A percentile compares a stretch with the other conserved stretches of the same genome.
Evolutionary conservation across 2,329 filamentous ascomycete genomes (phyloP).

Genomic region (Arthrocladium fulminans): DNA sequence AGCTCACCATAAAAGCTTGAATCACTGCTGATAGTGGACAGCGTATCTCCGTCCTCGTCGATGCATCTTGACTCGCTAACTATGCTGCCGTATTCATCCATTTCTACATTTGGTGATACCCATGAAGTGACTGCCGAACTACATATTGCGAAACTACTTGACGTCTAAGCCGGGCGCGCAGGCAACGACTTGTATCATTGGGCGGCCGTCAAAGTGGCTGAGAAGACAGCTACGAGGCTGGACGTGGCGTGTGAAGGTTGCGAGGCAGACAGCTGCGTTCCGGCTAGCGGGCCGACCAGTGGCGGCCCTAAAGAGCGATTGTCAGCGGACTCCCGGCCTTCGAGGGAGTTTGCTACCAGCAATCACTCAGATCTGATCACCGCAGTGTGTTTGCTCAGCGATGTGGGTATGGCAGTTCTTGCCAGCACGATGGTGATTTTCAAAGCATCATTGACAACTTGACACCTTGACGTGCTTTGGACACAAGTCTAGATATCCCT

Average conservation of each 20-base stretch:
- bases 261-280: conserved; percentile 3
- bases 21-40: conserved; percentile 30
- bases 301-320: too few relatives aligned
- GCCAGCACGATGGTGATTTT: too few relatives aligned
- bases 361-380: too few relatives aligned
- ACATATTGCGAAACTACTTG: background rate
- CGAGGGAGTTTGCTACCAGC: too few relatives aligned
- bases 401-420: too few relatives aligned
- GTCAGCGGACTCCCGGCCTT: too few relatives aligned
- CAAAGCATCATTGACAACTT: too few relatives aligned
- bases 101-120: background rate
- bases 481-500: too few relatives aligned
- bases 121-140: background rate
- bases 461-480: too few relatives aligned
- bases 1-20: conserved; percentile 38
- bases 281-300: too few relatives aligned
- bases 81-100: conserved; percentile 1
- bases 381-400: too few relatives aligned
- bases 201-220: background rate
- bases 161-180: background rate
- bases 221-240: background rate
- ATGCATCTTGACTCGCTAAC: background rate
- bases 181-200: background rate
- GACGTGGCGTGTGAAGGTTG: background rate
- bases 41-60: background rate